Evolutionary conservation across 805 yeast species (phyloP).

Genomic region (Spathaspora arborariae): DNA sequence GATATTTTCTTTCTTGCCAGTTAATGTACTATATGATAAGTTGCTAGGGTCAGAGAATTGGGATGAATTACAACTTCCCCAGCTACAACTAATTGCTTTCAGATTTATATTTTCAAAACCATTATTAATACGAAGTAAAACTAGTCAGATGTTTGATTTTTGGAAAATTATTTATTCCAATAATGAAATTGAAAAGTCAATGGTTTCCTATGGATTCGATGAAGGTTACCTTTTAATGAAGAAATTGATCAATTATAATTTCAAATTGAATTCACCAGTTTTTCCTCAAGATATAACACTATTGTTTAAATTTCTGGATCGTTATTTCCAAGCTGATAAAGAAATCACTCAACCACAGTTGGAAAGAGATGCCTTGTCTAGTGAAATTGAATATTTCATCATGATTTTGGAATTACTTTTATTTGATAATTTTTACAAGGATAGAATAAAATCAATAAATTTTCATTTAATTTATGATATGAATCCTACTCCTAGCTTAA

Average conservation of each 20-base stretch:
- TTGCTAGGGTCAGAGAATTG: background rate
- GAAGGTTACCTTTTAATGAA: background rate
- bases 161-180: background rate
- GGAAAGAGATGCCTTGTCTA: background rate
- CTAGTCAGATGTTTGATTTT: background rate
- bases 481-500: background rate
- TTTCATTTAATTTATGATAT: slow-evolving; percentile 2
- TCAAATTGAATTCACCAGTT: background rate
- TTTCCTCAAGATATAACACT: background rate
- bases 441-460: background rate
- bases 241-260: slow-evolving; percentile 1
- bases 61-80: background rate
- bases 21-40: background rate
- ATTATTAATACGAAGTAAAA: background rate
- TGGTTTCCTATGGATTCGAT: background rate
- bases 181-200: background rate
- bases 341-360: background rate
- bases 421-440: background rate
- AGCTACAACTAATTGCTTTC: background rate
- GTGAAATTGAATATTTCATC: slow-evolving; percentile 1
- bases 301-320: background rate
- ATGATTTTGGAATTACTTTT: slow-evolving; percentile 3
- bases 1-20: background rate
- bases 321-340: background rate
- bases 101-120: background rate